These are phyloP conservation scores for Termitomyces bulborhizus DNA, from an alignment of 768 basidiomycete genomes.

Conservation along the genomic window DNA sequence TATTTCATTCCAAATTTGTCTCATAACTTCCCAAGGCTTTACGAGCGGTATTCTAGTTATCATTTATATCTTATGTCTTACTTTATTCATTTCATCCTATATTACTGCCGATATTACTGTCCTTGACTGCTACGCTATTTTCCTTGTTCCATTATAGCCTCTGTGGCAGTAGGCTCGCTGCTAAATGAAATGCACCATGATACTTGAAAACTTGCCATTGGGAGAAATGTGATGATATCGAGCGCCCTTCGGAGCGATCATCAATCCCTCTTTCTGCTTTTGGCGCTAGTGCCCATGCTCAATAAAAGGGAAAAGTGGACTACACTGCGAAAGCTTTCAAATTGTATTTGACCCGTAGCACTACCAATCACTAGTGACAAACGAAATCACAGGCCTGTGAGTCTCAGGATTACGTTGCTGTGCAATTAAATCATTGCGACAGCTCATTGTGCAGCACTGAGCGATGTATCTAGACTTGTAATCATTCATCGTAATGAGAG, in stretches of 20 bases:
- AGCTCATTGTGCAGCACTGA: too few relatives aligned
- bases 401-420: too few relatives aligned
- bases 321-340: not conserved
- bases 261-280: not conserved
- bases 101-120: not conserved
- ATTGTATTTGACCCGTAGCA: too few relatives aligned
- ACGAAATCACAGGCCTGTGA: too few relatives aligned
- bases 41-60: not conserved
- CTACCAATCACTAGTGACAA: too few relatives aligned
- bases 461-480: too few relatives aligned
- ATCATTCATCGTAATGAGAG: too few relatives aligned
- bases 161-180: too few relatives aligned
- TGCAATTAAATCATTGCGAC: too few relatives aligned
- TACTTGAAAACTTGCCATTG: not conserved
- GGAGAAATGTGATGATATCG: not conserved
- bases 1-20: not conserved
- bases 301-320: too few relatives aligned
- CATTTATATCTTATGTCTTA: not conserved
- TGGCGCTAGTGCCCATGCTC: too few relatives aligned
- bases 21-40: not conserved
- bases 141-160: not conserved
- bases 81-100: not conserved
- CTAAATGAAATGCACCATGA: not conserved
- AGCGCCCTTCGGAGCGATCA: not conserved
- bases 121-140: not conserved